A percentile compares a stretch with the other conserved stretches of the same genome.
Conservation (phyloP, 179 eudicot genomes). For the Vitellaria paradoxa region DNA sequence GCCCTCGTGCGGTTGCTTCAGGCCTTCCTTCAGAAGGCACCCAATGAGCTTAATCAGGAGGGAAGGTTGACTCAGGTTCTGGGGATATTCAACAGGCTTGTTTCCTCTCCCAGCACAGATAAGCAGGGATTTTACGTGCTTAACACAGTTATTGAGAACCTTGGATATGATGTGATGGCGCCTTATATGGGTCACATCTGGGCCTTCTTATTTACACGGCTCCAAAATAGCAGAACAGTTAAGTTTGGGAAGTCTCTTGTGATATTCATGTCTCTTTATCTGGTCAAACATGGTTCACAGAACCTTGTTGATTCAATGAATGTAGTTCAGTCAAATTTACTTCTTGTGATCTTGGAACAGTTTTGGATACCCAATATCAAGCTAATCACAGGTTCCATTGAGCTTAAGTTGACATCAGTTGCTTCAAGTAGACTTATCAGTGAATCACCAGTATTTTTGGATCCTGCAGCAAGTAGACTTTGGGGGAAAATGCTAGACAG, state of each 20-base stretch:
- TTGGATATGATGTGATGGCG: conserved; percentile 64
- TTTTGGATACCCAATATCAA: conserved; percentile 87
- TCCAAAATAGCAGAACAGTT: conserved; percentile 52
- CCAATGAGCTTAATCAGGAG: conserved; percentile 68
- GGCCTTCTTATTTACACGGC: conserved; percentile 55
- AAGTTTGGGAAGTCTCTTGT: conserved; percentile 71
- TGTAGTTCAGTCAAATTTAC: conserved; percentile 61
- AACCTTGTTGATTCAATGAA: conserved; percentile 66
- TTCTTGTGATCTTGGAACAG: conserved; percentile 63
- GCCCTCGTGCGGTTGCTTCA: conserved; percentile 94
- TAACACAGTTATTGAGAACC: conserved; percentile 81
- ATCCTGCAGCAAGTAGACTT: conserved; percentile 45
- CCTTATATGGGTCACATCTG: conserved; percentile 57
- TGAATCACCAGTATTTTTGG: conserved; percentile 59
- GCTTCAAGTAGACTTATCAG: conserved; percentile 83
- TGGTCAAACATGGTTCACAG: conserved; percentile 73
- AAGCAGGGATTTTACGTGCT: conserved; percentile 94
- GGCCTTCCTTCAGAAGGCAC: conserved; percentile 88
- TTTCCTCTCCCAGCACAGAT: conserved; percentile 68
- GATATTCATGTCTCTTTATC: conserved; percentile 82
- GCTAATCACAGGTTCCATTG: conserved; percentile 73
- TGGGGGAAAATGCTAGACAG: conserved; percentile 93
- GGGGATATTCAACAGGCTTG: conserved; percentile 66
- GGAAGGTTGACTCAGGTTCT: conserved; percentile 66
- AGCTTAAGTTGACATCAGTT: conserved; percentile 78